Evolutionary conservation across 345 rosid species (phyloP).

Genomic region (Euphorbia lathyris): DNA sequence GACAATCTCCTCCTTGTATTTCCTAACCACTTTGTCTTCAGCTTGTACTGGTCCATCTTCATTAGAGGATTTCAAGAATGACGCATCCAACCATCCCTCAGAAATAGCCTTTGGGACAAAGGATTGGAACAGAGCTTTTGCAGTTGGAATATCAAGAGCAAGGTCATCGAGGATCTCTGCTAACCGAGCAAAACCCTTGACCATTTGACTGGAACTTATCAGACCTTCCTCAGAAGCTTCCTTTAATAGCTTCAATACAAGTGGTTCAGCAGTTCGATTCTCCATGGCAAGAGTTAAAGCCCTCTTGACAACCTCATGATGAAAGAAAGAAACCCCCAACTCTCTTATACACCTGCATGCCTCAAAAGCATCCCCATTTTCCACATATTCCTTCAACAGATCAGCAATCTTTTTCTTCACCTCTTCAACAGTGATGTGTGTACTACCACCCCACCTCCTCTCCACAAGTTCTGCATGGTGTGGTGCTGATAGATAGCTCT

Average conservation of each 20-base stretch:
- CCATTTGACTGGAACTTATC: constrained; percentile 94
- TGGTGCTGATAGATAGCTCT: constrained; percentile 97
- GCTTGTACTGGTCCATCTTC: constrained; percentile 38
- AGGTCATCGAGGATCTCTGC: constrained; percentile 94
- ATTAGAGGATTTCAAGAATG: constrained; percentile 40
- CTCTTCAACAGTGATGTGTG: constrained; percentile 86
- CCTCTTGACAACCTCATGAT: constrained; percentile 98
- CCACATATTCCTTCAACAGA: constrained; percentile 81
- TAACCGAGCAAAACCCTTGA: constrained; percentile 78
- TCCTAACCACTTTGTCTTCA: constrained; percentile 52
- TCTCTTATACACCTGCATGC: constrained; percentile 97
- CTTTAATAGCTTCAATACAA: constrained; percentile 65
- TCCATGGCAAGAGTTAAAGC: constrained; percentile 91
- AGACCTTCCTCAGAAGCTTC: constrained; percentile 96
- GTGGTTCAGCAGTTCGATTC: constrained; percentile 58
- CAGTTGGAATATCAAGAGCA: constrained; percentile 90
- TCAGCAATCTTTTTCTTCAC: constrained; percentile 85
- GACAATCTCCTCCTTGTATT: constrained; percentile 73
- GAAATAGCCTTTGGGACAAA: constrained; percentile 67
- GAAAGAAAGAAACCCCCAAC: constrained; percentile 86
- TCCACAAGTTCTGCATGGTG: constrained; percentile 98
- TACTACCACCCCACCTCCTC: constrained; percentile 98
- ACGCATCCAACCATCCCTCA: constrained; percentile 88
- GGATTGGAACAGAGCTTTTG: constrained; percentile 55
- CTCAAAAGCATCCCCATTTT: constrained; percentile 78